Evolutionary conservation across 2,329 filamentous ascomycete genomes (phyloP), one percentile per base, ranked within the genome.

Genomic region (Claviceps arundinis): DNA sequence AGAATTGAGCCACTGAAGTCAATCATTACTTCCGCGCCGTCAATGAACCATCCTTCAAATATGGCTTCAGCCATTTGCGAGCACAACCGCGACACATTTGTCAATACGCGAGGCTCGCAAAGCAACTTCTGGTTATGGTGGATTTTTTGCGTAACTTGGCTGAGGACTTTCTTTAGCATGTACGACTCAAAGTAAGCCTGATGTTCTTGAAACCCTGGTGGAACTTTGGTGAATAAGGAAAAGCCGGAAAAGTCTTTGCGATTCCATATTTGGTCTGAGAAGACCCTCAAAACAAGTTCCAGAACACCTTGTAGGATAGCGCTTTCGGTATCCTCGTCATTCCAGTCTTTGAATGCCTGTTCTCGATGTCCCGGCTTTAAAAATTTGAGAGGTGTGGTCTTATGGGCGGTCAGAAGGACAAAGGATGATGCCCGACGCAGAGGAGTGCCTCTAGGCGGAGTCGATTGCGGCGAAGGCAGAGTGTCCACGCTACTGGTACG

Each of bases 141-240:
- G 8, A 97, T 75, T 22, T 80, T 75, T 53, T 78, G 85, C 37
- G 80, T 79, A 16, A 95, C 70, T 34, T 85, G 80, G 3, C 81
- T 77, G 46, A 96, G 77, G 0, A 87, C 82, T 57, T 84, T 85
- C 30, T 83, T 80, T 19, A 97, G 72, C 3, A 97, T 72, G 62
- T 90, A 96, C 0, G 93, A 95, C 63, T 95, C 89, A 58, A 98
- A 96, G 64, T 90, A 95, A 0, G 89, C 89, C 61, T 96, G 90
- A 59, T 97, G 89, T 63, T 97, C 93, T 58, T 91, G 81, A 61
- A 95, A 95, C 0, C 91, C 90, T 0, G 93, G 89, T 1, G 94
- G 93, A 0, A 91, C 85, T 64, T 93, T 95, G 50, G 87, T 72
- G 61, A 88, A 95, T 9, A 98, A 70, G 0, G 85, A 83, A 50